Evolutionary conservation across 2,329 filamentous ascomycete species (phyloP).

Genomic region (Sporothrix curviconia): DNA sequence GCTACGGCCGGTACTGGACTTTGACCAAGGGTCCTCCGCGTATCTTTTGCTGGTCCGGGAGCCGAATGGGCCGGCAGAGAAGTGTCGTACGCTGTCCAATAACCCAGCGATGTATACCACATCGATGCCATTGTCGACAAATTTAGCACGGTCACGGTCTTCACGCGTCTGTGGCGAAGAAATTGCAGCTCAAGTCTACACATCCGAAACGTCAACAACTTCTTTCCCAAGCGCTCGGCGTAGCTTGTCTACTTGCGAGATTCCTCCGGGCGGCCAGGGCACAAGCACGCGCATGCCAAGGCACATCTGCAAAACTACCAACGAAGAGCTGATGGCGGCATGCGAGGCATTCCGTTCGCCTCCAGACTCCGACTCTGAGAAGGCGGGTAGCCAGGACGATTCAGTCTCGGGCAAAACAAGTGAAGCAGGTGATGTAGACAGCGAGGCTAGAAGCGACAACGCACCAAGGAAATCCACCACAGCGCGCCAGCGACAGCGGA

Average conservation of each 20-base stretch:
- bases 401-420: no score
- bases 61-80: conserved; percentile 25
- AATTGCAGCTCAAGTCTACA: conserved; percentile 65
- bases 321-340: conserved; percentile 28
- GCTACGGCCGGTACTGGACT: conserved; percentile 67
- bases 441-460: not conserved
- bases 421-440: not conserved
- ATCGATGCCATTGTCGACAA: not conserved
- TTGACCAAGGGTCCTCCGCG: conserved; percentile 57
- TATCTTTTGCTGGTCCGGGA: conserved; percentile 43
- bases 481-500: conserved; percentile 38
- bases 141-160: conserved; percentile 32
- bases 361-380: conserved; percentile 51
- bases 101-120: conserved; percentile 51
- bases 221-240: conserved; percentile 71
- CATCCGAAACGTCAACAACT: conserved; percentile 58
- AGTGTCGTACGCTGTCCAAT: conserved; percentile 61
- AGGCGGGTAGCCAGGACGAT: not conserved
- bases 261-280: conserved; percentile 61
- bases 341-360: conserved; percentile 45
- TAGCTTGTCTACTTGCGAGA: conserved; percentile 76
- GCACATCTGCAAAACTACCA: conserved; percentile 59
- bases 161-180: conserved; percentile 79
- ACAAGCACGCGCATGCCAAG: conserved; percentile 60
- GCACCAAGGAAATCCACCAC: no score